Conservation (phyloP, 805 yeast species). For the Yarrowia alimentaria region DNA sequence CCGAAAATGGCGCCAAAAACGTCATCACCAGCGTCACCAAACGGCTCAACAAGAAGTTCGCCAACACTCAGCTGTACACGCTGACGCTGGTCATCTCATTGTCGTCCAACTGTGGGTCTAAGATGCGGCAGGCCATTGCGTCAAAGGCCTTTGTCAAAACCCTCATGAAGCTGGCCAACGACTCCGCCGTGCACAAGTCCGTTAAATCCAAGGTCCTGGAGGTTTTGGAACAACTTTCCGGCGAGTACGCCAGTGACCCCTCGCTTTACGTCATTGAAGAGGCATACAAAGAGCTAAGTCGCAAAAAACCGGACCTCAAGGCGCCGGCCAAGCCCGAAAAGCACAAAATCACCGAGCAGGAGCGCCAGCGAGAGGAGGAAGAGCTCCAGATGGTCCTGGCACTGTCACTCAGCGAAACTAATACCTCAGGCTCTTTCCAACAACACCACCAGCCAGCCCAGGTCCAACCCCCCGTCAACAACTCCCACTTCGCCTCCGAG, state of each 20-base stretch:
- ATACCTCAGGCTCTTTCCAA: slow-evolving; percentile 31
- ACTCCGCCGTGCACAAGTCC: slow-evolving; percentile 57
- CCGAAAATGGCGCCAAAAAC: slow-evolving; percentile 53
- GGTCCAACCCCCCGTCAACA: slow-evolving; percentile 1
- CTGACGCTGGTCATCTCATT: slow-evolving; percentile 54
- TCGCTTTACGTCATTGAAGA: slow-evolving; percentile 68
- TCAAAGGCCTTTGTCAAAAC: slow-evolving; percentile 52
- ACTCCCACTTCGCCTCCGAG: neutral
- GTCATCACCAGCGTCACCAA: slow-evolving; percentile 49
- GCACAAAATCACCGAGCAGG: slow-evolving; percentile 47
- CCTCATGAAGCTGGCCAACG: slow-evolving; percentile 52
- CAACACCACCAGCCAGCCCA: neutral
- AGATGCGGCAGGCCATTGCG: slow-evolving; percentile 61
- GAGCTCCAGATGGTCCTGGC: slow-evolving; percentile 75
- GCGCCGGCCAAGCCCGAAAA: slow-evolving; percentile 62
- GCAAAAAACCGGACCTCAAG: slow-evolving; percentile 43
- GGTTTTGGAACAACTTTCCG: slow-evolving; percentile 63
- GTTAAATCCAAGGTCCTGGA: slow-evolving; percentile 67
- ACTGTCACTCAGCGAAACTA: slow-evolving; percentile 62
- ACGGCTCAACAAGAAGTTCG: slow-evolving; percentile 54
- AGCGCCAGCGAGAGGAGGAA: slow-evolving; percentile 64
- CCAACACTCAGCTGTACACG: slow-evolving; percentile 63
- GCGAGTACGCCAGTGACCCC: slow-evolving; percentile 69
- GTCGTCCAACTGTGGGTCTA: slow-evolving; percentile 76
- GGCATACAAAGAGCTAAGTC: slow-evolving; percentile 52